Conservation (phyloP, 306 rosid genomes). For the Styphnolobium japonicum region DNA sequence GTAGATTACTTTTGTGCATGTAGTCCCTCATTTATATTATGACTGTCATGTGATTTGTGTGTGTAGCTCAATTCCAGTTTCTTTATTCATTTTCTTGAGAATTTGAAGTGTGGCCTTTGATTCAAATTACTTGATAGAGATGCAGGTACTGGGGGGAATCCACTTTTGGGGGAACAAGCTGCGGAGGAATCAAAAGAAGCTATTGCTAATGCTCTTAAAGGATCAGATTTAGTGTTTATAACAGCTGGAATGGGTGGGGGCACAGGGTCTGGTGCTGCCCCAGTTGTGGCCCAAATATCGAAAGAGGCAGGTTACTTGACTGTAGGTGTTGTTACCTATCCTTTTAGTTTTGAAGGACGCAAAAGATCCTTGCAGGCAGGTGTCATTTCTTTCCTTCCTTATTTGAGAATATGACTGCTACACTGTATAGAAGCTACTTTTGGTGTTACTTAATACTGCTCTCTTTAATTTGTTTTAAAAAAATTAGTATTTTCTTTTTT, state of each 20-base stretch:
- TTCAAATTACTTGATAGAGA: conserved; percentile 39
- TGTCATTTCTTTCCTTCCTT: conserved; percentile 39
- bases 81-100: background rate
- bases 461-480: background rate
- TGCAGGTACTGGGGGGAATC: conserved; percentile 99
- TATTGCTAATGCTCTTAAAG: conserved; percentile 82
- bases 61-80: background rate
- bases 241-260: conserved; percentile 99
- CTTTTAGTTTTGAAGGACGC: conserved; percentile 97
- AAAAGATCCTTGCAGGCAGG: conserved; percentile 97
- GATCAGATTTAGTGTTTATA: conserved; percentile 94
- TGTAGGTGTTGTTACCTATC: conserved; percentile 96
- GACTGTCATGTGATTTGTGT: background rate
- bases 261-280: conserved; percentile 99
- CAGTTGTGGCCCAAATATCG: conserved; percentile 92
- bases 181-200: conserved; percentile 95
- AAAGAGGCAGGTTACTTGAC: conserved; percentile 96
- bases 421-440: background rate
- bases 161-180: conserved; percentile 96
- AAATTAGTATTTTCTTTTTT: background rate
- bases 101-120: conserved; percentile 28
- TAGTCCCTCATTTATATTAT: background rate
- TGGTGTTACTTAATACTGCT: background rate
- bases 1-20: background rate
- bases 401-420: background rate